A percentile compares a stretch with the other conserved stretches of the same genome.
Evolutionary conservation across 495 filamentous ascomycete genomes (phyloP).

Genomic region (Apodospora peruviana): DNA sequence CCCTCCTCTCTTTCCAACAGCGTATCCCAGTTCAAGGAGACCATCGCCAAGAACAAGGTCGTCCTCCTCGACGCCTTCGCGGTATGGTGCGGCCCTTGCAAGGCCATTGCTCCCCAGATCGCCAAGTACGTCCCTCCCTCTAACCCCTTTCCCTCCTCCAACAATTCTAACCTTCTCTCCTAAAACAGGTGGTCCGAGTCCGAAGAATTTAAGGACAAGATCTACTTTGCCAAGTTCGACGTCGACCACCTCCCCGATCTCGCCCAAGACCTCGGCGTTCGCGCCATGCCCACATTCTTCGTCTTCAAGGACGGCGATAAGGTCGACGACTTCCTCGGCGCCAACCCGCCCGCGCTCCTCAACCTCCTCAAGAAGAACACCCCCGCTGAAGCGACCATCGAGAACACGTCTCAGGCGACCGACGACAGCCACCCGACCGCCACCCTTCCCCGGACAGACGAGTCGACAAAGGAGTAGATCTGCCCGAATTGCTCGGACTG

Average conservation of each 20-base stretch:
- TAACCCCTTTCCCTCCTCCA: background rate
- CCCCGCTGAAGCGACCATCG: too few relatives aligned
- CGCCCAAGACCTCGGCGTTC: conserved; percentile 72
- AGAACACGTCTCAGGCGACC: too few relatives aligned
- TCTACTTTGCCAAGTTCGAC: conserved; percentile 86
- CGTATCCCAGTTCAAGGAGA: conserved; percentile 54
- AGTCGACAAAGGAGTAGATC: too few relatives aligned
- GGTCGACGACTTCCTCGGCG: conserved; percentile 68
- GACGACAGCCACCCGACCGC: too few relatives aligned
- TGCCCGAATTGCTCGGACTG: too few relatives aligned
- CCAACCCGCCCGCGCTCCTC: conserved; percentile 51
- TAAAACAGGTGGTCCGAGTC: conserved; percentile 46
- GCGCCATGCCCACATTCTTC: conserved; percentile 93
- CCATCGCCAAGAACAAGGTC: conserved; percentile 48
- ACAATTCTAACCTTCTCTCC: background rate
- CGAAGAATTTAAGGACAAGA: conserved; percentile 37
- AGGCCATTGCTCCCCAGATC: conserved; percentile 72
- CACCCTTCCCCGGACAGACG: too few relatives aligned
- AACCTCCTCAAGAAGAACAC: conserved; percentile 16
- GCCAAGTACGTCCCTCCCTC: conserved; percentile 36
- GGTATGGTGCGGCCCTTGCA: conserved; percentile 94
- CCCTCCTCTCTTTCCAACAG: conserved; percentile 40
- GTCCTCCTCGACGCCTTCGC: conserved; percentile 86
- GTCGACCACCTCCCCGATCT: conserved; percentile 78
- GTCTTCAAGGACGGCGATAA: conserved; percentile 72